These are phyloP conservation scores for Phytophthora foliorum DNA, from an alignment of 352 stramenopile genomes.

Conservation along the genomic window DNA sequence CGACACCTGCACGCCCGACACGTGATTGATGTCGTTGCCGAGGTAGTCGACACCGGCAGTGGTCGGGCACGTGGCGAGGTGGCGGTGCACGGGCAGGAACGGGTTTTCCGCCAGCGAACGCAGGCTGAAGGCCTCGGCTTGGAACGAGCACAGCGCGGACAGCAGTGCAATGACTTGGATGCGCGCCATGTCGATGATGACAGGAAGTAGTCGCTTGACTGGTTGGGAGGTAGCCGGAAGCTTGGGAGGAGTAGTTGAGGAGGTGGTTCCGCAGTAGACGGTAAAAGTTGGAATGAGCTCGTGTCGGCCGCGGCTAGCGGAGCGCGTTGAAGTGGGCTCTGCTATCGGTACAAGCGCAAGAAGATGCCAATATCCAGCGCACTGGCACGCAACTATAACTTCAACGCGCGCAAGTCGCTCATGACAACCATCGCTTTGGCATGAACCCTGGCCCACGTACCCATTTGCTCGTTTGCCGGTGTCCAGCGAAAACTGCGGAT, in stretches of 20 bases:
- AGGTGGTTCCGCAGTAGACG: constrained; percentile 35
- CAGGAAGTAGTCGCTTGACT: constrained; percentile 28
- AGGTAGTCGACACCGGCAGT: constrained; percentile 53
- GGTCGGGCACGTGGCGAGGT: constrained; percentile 32
- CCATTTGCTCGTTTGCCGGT: constrained; percentile 3
- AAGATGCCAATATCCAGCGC: constrained; percentile 17
- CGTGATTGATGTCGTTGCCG: constrained; percentile 51
- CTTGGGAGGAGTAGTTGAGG: constrained; percentile 26
- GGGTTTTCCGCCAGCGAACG: constrained; percentile 31
- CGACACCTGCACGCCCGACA: constrained; percentile 12
- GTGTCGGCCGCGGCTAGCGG: background rate
- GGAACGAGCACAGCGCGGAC: constrained; percentile 23
- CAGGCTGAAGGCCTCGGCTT: constrained; percentile 23
- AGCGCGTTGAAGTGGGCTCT: background rate
- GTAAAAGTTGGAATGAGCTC: constrained; percentile 31
- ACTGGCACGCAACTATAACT: constrained; percentile 20
- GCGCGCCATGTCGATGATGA: constrained; percentile 11
- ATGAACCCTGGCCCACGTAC: constrained; percentile 1
- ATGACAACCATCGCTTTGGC: background rate
- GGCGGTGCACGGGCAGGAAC: constrained; percentile 28
- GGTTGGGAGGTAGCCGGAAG: constrained; percentile 24
- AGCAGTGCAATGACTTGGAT: constrained; percentile 26
- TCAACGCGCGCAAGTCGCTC: constrained; percentile 16
- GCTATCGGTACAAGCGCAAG: background rate
- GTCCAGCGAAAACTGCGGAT: background rate